phyloP scores from a whole-genome alignment of 306 rosid species.

The Vigna nakashimae region DNA sequence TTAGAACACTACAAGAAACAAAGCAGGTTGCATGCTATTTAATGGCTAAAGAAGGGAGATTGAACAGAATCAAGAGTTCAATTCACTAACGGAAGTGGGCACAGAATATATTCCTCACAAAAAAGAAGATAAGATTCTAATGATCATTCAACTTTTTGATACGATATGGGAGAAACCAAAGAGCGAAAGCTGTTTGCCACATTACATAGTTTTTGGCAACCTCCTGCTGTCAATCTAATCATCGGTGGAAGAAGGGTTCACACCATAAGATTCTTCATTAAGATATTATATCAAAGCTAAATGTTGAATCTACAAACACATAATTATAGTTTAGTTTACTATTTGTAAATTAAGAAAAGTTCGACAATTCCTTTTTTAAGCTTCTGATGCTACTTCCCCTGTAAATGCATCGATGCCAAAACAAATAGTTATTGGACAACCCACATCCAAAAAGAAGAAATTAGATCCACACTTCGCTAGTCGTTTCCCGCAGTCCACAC shows the following conservation, averaged over 20 bases:
- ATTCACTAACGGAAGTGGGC: constrained; percentile 65
- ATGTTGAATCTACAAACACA: constrained; percentile 18
- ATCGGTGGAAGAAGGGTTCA: not conserved
- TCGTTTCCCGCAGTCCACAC: constrained; percentile 31
- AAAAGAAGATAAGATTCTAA: constrained; percentile 54
- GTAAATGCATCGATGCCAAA: constrained; percentile 30
- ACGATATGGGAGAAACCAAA: not conserved
- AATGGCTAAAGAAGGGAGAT: constrained; percentile 44
- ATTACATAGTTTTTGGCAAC: constrained; percentile 23
- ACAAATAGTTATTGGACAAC: constrained; percentile 41
- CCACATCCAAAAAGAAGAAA: constrained; percentile 47
- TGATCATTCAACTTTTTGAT: constrained; percentile 46
- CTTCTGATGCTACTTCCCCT: constrained; percentile 25
- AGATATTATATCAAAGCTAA: constrained; percentile 16
- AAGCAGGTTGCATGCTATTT: constrained; percentile 51
- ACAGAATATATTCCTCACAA: constrained; percentile 67
- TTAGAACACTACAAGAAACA: constrained; percentile 38
- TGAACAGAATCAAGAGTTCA: constrained; percentile 47
- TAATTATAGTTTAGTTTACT: constrained; percentile 3
- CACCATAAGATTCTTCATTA: constrained; percentile 13
- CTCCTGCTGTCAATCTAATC: constrained; percentile 10
- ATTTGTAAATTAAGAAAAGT: constrained; percentile 3
- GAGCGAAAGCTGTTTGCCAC: constrained; percentile 43
- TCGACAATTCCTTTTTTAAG: constrained; percentile 10
- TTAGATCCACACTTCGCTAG: constrained; percentile 50